These are phyloP conservation scores for Acanthamoeba castellanii DNA, from an alignment of 208 protist genomes.

Conservation along the genomic window DNA sequence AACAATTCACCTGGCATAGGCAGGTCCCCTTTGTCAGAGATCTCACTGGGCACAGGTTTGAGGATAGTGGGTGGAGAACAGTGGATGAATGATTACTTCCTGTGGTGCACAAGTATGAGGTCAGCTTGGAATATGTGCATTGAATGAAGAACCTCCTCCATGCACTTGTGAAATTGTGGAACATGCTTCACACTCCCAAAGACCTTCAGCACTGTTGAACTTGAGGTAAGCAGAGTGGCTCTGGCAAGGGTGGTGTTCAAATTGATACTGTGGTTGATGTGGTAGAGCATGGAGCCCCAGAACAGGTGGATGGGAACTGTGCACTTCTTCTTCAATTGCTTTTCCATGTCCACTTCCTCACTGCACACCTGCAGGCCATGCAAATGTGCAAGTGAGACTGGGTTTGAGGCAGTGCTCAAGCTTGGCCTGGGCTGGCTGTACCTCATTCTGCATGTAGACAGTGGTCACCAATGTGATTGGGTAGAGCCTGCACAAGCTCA, in stretches of 20 bases:
- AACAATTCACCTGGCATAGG: background rate
- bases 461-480: constrained; percentile 4
- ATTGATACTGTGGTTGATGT: constrained; percentile 19
- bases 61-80: background rate
- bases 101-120: background rate
- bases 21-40: background rate
- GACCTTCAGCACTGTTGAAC: constrained; percentile 54
- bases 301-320: constrained; percentile 21
- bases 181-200: background rate
- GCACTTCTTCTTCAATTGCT: background rate
- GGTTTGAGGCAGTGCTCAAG: background rate
- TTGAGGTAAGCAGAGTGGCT: background rate
- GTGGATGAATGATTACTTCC: background rate
- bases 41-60: background rate
- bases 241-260: background rate
- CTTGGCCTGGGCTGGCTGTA: background rate
- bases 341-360: constrained; percentile 70
- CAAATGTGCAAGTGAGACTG: background rate
- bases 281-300: constrained; percentile 73
- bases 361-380: background rate
- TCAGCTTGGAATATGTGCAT: too few species aligned
- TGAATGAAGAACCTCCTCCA: constrained; percentile 56
- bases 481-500: background rate
- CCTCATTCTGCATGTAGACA: constrained; percentile 72
- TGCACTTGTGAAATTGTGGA: constrained; percentile 70